These are phyloP conservation scores for Paramyrothecium roridum DNA, from an alignment of 2,329 filamentous ascomycete genomes.

Conservation along the genomic window DNA sequence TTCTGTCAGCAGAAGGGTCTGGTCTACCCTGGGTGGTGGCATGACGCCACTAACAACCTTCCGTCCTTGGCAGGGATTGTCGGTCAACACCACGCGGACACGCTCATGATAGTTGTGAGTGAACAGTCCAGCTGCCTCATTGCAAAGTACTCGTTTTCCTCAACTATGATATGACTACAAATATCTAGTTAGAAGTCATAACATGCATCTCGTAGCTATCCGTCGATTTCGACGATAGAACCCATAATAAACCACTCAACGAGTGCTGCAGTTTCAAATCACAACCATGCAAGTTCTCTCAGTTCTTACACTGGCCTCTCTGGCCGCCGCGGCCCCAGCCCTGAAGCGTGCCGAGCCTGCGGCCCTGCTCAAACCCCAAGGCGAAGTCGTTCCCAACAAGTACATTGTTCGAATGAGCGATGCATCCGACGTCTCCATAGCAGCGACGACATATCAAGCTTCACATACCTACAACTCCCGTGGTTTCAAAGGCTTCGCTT, in stretches of 20 bases:
- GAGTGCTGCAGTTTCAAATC: too few relatives aligned
- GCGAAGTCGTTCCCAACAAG: background rate
- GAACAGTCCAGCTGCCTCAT: background rate
- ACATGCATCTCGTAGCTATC: too few relatives aligned
- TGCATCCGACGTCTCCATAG: background rate
- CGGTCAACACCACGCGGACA: background rate
- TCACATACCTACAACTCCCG: background rate
- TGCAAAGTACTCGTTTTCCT: background rate
- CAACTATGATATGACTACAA: too few relatives aligned
- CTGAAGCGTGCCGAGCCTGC: background rate
- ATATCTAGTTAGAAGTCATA: too few relatives aligned
- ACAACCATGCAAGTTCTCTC: background rate
- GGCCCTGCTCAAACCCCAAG: background rate
- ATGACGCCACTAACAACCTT: background rate
- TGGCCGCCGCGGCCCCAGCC: background rate
- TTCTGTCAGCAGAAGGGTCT: background rate
- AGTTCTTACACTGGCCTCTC: background rate
- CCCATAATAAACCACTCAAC: too few relatives aligned
- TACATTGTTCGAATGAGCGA: background rate
- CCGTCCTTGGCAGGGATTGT: background rate
- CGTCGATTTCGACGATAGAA: too few relatives aligned
- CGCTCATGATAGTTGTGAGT: background rate
- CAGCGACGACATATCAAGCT: background rate
- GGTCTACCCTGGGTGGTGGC: background rate
- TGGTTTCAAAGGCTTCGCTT: slow-evolving; percentile 1